Evolutionary conservation across 2,329 filamentous ascomycete genomes (phyloP), one percentile per base, ranked within the genome.

Genomic region (Alternaria dauci): DNA sequence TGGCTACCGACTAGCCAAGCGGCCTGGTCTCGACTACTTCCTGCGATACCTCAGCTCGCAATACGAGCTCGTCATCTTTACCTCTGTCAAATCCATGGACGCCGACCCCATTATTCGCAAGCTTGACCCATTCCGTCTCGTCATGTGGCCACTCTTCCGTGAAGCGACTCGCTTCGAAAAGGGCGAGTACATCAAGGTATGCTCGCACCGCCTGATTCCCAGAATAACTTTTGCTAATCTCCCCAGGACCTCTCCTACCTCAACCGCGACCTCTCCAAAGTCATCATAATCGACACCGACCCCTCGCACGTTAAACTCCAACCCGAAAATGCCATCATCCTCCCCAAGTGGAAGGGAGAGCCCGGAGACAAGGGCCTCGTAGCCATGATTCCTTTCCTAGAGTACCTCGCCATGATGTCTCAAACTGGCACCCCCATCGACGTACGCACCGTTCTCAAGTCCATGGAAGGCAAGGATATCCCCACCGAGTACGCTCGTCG

Each of bases 131-230:
- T 98, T 91, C 85, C 92, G 91, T 72, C 93, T 98, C 78, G 93
- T 98, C 78, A 91, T 94, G 82, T 98, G 93, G 91, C 93, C 94
- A 2, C 83, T 99, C 48, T 98, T 92, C 84, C 88, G 95, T 56
- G 95, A 99, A 80, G 95, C 94, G n/a, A 98, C 95, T 61, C 92
- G 94, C 73, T 99, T 97, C 78, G 91, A 97, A 81, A 91, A 96
- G 66, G 95, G 95, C 66, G 92, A 97, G 81, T 94, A 98, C 74
- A 87, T 99, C 81, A 99, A 99, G 89, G 93, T 93, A 81, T 66
- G 82, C 66, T 2, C 2, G 1, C 43, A 39, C 2, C 4, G 14
- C 8, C 36, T 18, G 9, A 8, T 18, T n/a, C 8, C 14, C 9
- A 18, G 1, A 38, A 16, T 5, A 43, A 16, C 28, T 23, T 11